Evolutionary conservation across 768 basidiomycete genomes (phyloP), one percentile per base, ranked within the genome.

Genomic region (Gautieria morchelliformis): DNA sequence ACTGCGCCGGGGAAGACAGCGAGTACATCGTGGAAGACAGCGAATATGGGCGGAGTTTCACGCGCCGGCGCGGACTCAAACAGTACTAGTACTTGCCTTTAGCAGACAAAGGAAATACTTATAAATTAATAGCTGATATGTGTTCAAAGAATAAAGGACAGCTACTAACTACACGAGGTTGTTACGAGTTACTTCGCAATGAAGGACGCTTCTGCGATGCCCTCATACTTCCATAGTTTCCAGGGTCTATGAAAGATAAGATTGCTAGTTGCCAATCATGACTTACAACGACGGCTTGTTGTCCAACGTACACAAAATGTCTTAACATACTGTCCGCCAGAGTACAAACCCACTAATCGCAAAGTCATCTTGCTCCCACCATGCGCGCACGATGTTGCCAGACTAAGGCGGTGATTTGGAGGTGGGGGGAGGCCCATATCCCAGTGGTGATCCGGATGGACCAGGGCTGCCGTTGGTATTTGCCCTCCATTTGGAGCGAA

Each of bases 361-460:
- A 30, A 14, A 32, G 27, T 48, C 39, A 47, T 30, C 58, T 27
- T 33, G 63, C 53, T 52, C 67, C 77, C 84, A 92, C 82, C 89
- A 92, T 90, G 58, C 87, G 77, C 69, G 88, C 63, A 58, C 89
- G 79, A 70, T 19, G 59, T 24, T 1, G 62, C 20, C 17, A 67
- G 68, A 32, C 71, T 68, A 47, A 69, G 64, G n/a, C 15, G 69
- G 67, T 4, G 67, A 57, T 60, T 67, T 69, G 63, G 69, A 72
- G 58, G 67, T 69, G 20, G 63, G 64, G 17, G 71, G 71, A 17
- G 67, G 67, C 8, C 68, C 69, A 46, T 60, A 58, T 32, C 55
- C 37, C 41, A 44, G 55, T 59, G 40, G 62, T 50, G 35, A 63
- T 57, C 59, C 55, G 52, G 58, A 59, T 42, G 63, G 63, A 20